A percentile compares a stretch with the other conserved stretches of the same genome.
Conservation (phyloP, 805 yeast genomes). For the Ogataea pini region DNA sequence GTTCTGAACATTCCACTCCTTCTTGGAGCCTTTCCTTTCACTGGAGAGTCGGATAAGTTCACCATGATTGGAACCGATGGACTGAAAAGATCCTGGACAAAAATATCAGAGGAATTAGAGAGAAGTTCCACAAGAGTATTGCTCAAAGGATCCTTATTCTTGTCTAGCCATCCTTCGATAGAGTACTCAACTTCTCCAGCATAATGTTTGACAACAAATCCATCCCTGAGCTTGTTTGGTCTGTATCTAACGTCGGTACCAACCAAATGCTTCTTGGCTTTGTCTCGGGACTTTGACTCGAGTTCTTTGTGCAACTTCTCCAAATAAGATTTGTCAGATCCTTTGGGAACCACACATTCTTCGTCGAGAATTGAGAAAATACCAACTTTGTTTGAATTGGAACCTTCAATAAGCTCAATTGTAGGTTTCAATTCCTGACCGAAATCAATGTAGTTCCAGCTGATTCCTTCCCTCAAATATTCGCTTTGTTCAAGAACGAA, state of each 20-base stretch:
- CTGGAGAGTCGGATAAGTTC: constrained; percentile 35
- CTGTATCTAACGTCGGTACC: constrained; percentile 47
- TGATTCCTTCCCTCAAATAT: constrained; percentile 57
- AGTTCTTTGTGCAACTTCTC: constrained; percentile 73
- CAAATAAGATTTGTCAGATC: constrained; percentile 79
- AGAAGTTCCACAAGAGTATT: constrained; percentile 69
- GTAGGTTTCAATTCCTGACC: constrained; percentile 95
- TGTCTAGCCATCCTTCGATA: constrained; percentile 89
- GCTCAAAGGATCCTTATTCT: constrained; percentile 90
- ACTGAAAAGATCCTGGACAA: constrained; percentile 58
- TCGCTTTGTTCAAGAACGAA: constrained; percentile 63
- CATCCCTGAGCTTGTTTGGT: constrained; percentile 72
- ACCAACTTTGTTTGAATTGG: constrained; percentile 62
- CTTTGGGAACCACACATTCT: constrained; percentile 92
- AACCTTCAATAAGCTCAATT: constrained; percentile 82
- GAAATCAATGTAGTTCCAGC: constrained; percentile 82
- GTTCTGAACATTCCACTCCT: constrained; percentile 57
- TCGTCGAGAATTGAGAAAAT: constrained; percentile 86
- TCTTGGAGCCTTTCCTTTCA: constrained; percentile 28
- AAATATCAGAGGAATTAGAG: constrained; percentile 53
- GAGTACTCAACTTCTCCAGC: constrained; percentile 97
- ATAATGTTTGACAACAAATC: constrained; percentile 85
- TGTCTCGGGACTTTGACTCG: constrained; percentile 40
- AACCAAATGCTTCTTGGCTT: constrained; percentile 22
- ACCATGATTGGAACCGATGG: constrained; percentile 23